Evolutionary conservation across 225 moss, liverwort and hornwort species (phyloP).

Genomic region (Bryoerythrophyllum caledonicum): DNA sequence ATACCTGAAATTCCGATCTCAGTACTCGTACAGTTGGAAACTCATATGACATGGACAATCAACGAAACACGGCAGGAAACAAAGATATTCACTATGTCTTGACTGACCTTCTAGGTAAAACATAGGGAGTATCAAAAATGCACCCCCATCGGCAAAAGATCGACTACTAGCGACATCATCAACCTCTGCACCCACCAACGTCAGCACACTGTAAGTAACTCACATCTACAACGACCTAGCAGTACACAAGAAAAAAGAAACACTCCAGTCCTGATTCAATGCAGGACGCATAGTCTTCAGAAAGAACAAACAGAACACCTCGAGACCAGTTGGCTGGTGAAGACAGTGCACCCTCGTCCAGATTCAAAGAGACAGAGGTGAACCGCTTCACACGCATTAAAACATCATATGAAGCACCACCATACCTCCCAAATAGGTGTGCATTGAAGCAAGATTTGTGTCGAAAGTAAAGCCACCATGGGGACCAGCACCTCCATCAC

Average conservation of each 20-base stretch:
- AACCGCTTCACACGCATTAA: background rate
- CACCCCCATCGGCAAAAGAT: constrained; percentile 70
- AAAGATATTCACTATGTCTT: background rate
- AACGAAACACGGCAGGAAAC: background rate
- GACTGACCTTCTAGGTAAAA: constrained; percentile 85
- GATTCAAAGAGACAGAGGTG: background rate
- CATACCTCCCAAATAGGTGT: constrained; percentile 54
- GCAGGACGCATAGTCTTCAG: background rate
- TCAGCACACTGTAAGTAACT: background rate
- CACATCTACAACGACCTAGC: background rate
- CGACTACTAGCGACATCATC: constrained; percentile 63
- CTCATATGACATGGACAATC: background rate
- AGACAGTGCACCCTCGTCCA: background rate
- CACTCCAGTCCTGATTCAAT: background rate
- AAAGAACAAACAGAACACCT: background rate
- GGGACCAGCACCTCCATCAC: constrained; percentile 39
- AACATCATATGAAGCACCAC: background rate
- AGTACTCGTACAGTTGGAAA: background rate
- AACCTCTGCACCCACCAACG: constrained; percentile 61
- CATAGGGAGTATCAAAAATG: constrained; percentile 74
- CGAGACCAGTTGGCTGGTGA: background rate
- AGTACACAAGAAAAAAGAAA: background rate
- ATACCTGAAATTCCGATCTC: constrained; percentile 53
- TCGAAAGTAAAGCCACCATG: constrained; percentile 50
- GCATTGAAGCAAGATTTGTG: constrained; percentile 58